These are phyloP conservation scores for Groenewaldozyma salmanticensis DNA, from an alignment of 805 yeast species.

Conservation along the genomic window DNA sequence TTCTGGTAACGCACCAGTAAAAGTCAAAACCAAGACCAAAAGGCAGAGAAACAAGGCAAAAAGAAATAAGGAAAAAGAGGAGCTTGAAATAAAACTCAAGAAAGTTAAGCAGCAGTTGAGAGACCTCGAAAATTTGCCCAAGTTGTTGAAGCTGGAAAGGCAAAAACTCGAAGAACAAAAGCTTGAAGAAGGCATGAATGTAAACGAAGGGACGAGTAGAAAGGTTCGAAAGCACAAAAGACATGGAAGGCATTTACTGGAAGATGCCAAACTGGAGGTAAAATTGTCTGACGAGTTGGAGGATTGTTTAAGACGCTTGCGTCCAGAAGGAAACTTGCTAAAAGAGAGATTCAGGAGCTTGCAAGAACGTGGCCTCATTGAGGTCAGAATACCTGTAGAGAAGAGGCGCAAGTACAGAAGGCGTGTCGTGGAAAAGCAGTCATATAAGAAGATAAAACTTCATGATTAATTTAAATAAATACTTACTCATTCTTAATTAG, in stretches of 20 bases:
- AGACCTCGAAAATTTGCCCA: slow-evolving; percentile 43
- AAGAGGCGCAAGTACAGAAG: slow-evolving; percentile 59
- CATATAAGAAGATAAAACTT: slow-evolving; percentile 65
- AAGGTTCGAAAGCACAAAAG: slow-evolving; percentile 13
- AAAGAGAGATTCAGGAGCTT: slow-evolving; percentile 72
- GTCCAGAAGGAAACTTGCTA: slow-evolving; percentile 82
- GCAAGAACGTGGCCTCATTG: slow-evolving; percentile 81
- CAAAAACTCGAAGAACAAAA: slow-evolving; percentile 13
- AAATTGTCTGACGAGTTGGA: slow-evolving; percentile 83
- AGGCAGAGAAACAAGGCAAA: slow-evolving; percentile 65
- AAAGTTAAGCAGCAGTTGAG: slow-evolving; percentile 49
- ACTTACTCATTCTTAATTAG: slow-evolving; percentile 5
- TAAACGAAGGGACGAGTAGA: slow-evolving; percentile 6
- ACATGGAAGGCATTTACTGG: slow-evolving; percentile 38
- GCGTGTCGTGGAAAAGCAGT: slow-evolving; percentile 85
- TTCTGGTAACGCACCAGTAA: slow-evolving; percentile 65
- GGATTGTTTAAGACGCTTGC: slow-evolving; percentile 72
- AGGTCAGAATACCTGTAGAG: slow-evolving; percentile 64
- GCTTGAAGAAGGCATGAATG: slow-evolving; percentile 8
- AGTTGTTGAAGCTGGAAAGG: slow-evolving; percentile 18
- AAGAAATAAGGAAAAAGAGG: slow-evolving; percentile 38
- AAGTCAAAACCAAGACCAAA: slow-evolving; percentile 62
- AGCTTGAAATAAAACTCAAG: slow-evolving; percentile 47
- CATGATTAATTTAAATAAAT: not conserved
- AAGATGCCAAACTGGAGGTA: slow-evolving; percentile 49